Conservation (phyloP, 2,329 filamentous ascomycete species). For the Diplodia corticola region DNA sequence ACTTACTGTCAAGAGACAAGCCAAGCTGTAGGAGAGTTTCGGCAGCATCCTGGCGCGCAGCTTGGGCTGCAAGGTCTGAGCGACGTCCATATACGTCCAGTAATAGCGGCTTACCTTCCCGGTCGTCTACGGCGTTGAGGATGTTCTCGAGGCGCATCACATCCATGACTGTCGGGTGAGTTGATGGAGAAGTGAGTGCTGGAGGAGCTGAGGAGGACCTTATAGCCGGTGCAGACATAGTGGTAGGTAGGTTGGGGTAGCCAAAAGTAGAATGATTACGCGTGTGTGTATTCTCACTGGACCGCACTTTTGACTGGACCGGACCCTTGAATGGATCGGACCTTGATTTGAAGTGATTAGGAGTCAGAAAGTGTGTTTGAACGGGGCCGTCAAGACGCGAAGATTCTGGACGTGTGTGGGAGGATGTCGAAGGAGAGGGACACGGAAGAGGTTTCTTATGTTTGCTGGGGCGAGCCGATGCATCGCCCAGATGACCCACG, state of each 20-base stretch:
- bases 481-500: background rate
- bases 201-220: background rate
- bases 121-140: background rate
- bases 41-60: background rate
- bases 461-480: background rate
- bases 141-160: background rate
- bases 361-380: background rate
- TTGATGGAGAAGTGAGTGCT: too few relatives aligned
- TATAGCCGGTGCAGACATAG: background rate
- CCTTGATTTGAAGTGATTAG: too few relatives aligned
- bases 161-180: background rate
- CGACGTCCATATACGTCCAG: too few relatives aligned
- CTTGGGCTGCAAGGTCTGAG: background rate
- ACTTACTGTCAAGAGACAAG: background rate
- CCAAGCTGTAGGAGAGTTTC: background rate
- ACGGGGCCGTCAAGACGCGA: background rate
- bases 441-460: background rate
- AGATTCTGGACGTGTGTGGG: background rate
- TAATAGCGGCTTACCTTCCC: background rate
- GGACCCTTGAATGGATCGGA: too few relatives aligned
- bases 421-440: background rate
- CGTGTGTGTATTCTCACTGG: too few relatives aligned
- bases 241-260: background rate
- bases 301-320: background rate
- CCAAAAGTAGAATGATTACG: background rate